A percentile compares a stretch with the other conserved stretches of the same genome.
phyloP scores from a whole-genome alignment of 2,329 filamentous ascomycete species.

The Fusarium mexicanum region DNA sequence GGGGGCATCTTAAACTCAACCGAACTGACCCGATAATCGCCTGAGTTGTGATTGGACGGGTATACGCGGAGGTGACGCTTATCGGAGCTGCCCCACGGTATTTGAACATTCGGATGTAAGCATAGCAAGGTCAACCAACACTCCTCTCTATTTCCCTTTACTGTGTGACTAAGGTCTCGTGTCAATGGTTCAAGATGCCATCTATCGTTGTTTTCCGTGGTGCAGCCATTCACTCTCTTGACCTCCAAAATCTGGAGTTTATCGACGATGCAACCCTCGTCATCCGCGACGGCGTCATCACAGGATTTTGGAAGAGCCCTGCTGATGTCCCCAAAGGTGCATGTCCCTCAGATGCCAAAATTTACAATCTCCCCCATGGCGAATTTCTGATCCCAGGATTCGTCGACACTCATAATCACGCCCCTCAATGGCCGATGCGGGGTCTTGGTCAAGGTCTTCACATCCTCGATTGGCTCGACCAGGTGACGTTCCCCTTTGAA shows the following conservation, averaged over 20 bases:
- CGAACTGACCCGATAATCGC: not conserved
- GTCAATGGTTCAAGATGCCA: not conserved
- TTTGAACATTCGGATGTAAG: not conserved
- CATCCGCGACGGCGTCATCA: not conserved
- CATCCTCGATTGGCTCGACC: constrained; percentile 70
- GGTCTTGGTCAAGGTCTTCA: constrained; percentile 61
- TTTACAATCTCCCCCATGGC: accelerated
- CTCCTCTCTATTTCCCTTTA: not conserved
- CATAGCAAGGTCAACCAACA: not conserved
- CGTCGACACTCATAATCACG: constrained; percentile 75
- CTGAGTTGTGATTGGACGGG: not conserved
- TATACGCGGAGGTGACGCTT: not conserved
- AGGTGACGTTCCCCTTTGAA: constrained; percentile 65
- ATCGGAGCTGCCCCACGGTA: not conserved
- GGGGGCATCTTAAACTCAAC: not conserved
- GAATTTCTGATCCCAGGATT: constrained; percentile 60
- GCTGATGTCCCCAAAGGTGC: not conserved
- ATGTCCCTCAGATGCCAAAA: not conserved
- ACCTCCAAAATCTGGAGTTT: not conserved
- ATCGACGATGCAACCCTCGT: not conserved
- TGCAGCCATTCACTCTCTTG: not conserved
- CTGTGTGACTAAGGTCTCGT: accelerated
- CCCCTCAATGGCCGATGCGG: constrained; percentile 64
- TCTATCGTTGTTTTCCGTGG: not conserved
- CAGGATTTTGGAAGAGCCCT: not conserved